Evolutionary conservation across 768 basidiomycete genomes (phyloP).

Genomic region (Boletus rubescentipes): DNA sequence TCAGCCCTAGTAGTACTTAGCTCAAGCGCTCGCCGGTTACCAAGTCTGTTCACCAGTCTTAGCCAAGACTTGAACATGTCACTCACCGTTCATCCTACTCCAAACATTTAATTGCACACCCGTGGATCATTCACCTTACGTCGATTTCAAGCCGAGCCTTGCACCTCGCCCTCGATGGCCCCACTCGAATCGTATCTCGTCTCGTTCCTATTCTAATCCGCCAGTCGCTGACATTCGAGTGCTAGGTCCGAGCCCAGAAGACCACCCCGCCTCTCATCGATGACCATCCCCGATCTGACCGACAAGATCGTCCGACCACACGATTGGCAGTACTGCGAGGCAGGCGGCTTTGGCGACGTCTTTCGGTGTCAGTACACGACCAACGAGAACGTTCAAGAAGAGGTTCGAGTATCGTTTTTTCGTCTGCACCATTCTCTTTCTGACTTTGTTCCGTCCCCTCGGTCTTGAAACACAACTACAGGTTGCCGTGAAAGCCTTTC

Average conservation of each 20-base stretch:
- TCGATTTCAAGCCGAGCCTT: no score
- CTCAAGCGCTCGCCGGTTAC: no score
- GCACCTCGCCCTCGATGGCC: not conserved
- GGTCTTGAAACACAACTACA: not conserved
- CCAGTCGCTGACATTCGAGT: no score
- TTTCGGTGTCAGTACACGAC: conserved; percentile 1
- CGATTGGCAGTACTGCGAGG: not conserved
- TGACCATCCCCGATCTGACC: not conserved
- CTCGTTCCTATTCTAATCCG: not conserved
- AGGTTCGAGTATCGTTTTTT: not conserved
- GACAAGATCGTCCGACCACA: not conserved
- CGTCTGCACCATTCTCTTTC: not conserved
- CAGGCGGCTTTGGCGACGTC: conserved; percentile 8
- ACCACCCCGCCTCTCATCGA: not conserved
- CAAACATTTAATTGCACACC: no score
- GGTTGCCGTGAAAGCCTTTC: conserved; percentile 11
- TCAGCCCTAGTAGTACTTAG: no score
- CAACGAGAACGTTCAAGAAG: not conserved
- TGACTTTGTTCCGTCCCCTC: not conserved
- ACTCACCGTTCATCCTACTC: no score
- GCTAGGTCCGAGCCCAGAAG: not conserved
- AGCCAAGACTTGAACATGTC: no score
- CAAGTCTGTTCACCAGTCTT: no score
- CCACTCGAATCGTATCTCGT: not conserved
- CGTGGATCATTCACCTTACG: no score